These are phyloP conservation scores for Plasmodium knowlesi DNA, from an alignment of 169 alveolate species.

Conservation along the genomic window DNA sequence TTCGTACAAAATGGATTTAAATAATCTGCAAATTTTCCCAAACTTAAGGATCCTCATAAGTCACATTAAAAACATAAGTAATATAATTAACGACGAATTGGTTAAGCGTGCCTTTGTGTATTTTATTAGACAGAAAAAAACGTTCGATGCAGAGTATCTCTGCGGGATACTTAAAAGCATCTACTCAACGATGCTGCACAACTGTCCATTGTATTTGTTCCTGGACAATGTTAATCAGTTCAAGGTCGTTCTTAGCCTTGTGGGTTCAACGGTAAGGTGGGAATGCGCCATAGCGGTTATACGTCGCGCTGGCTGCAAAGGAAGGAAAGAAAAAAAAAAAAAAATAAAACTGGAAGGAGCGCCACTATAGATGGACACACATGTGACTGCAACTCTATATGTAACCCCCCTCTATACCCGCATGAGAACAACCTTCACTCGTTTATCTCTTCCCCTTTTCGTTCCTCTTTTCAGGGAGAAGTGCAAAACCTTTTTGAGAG, in stretches of 20 bases:
- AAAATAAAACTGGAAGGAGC: not conserved
- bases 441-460: not conserved
- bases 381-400: not conserved
- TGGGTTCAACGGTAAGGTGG: conserved; percentile 1
- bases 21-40: conserved; percentile 66
- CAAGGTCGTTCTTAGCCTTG: conserved; percentile 24
- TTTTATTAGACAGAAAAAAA: conserved; percentile 66
- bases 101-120: conserved; percentile 54
- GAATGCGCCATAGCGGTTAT: not conserved
- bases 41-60: conserved; percentile 56
- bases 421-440: not conserved
- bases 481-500: conserved; percentile 60
- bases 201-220: conserved; percentile 51
- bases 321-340: not conserved
- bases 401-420: not conserved
- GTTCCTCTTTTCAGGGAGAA: conserved; percentile 33
- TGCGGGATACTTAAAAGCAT: not conserved
- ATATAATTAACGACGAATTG: conserved; percentile 63
- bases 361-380: not conserved
- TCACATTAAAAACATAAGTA: conserved; percentile 68
- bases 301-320: not conserved
- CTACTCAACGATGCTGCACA: conserved; percentile 30
- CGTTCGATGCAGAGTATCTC: conserved; percentile 21
- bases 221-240: conserved; percentile 46
- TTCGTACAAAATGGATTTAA: conserved; percentile 59